Evolutionary conservation across 2,329 filamentous ascomycete genomes (phyloP), one percentile per base, ranked within the genome.

Genomic region (Fusarium graminum): DNA sequence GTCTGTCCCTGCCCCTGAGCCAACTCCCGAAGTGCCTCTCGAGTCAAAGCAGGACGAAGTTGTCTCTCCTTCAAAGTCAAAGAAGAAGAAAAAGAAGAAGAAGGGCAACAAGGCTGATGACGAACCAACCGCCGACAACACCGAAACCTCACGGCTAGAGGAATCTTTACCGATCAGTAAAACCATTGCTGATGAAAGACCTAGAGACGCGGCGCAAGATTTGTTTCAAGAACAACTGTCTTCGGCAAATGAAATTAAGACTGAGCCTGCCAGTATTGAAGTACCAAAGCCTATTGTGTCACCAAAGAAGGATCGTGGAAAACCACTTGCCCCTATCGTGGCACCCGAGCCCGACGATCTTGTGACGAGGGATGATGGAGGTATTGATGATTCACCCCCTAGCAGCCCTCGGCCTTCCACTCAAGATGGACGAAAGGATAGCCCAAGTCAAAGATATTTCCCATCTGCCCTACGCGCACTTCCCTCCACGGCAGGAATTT

Each of bases 41-140:
- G 60, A 64, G 38, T 12, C 56, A 50, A 30, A 47, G 9, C 38
- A 49, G n/a, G 59, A 58, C 16, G 61, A 73, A 13, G 39, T 40
- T 28, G 39, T 51, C 16, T 19, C 29, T 34, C 11, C 59, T 8
- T 49, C 67, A 7, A 65, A 56, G 47, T 66, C 65, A 30, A 73
- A 74, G 46, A 74, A 74, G 51, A 74, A 74, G 45, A 72, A 74
- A 34, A 74, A 74, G 42, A 74, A 73, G 63, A 73, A 70, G 66
- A 73, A 74, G 56, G 55, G 55, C 19, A 29, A 29, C 13, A 72
- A 61, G 22, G 30, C 47, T 13, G 63, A 67, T 26, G 68, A 68
- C 12, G 30, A 59, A 22, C 22, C 36, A 22, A 40, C 46, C 38
- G 42, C 43, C 36, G 63, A 69, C 22, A 55, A 47, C n/a, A 61